Base-by-base conservation (phyloP, 2,329 filamentous ascomycete genomes). In the Ophioceras dolichostomum region DNA sequence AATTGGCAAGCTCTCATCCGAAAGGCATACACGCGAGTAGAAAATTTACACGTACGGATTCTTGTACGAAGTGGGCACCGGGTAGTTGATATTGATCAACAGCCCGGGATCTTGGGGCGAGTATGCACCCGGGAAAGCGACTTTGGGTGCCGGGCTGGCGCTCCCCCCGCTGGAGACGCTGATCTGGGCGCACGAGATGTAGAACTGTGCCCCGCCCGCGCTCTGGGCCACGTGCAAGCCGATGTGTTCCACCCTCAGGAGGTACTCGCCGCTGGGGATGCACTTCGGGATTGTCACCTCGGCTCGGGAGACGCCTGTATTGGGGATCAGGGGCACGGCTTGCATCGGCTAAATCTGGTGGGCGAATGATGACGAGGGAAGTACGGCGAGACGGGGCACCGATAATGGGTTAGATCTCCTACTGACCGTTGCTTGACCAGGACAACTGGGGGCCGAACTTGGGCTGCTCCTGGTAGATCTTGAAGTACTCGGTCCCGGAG, bases 401-500 rank as follows among this genome's bases (percentile, higher is more conserved):
- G n/a, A n/a, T n/a, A n/a, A n/a, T n/a, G n/a, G n/a, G n/a, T n/a
- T n/a, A n/a, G n/a, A n/a, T n/a, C n/a, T n/a, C n/a, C n/a, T 16
- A 34, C 39, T 32, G 21, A 41, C 40, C 41, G 20, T 42, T 41
- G 39, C 41, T 47, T 10, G 43, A 36, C 45, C 45, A 47, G 8
- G 45, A 41, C 9, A 47, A 29, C 33, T 41, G 39, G 19, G 41
- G 41, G 31, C 45, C 47, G 32, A 50, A 49, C 7, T 38, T 43
- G 32, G 49, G 48, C 40, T 50, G 46, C 42, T 55, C 50, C 34
- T 57, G 48, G 44, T 54, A 56, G 28, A 60, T 54, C 49, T 60
- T 61, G 50, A 60, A 60, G 57, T 56, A 61, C 18, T 54, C 51
- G 4, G 46, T 41, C 10, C 55, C 58, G 5, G 47, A 42, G 3